Conservation (phyloP, 2,329 filamentous ascomycete species). For the Colletotrichum destructivum region DNA sequence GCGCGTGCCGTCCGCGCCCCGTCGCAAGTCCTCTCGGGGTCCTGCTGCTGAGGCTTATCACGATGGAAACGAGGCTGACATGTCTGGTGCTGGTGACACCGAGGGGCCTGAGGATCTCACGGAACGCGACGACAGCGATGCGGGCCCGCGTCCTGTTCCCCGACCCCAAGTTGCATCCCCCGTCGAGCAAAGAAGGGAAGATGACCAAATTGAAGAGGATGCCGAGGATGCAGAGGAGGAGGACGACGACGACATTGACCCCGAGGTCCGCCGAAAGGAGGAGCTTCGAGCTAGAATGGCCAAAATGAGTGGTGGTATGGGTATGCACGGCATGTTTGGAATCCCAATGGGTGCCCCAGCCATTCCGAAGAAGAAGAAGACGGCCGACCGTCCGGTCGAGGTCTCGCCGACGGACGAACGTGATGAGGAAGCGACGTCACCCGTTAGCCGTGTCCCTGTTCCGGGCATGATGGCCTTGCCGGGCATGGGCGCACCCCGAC, state of each 20-base stretch:
- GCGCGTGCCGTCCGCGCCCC: constrained; percentile 57
- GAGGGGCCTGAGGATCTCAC: constrained; percentile 74
- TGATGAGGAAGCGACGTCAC: constrained; percentile 59
- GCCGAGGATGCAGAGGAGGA: constrained; percentile 74
- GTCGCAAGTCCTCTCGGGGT: constrained; percentile 68
- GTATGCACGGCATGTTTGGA: constrained; percentile 95
- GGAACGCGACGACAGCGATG: constrained; percentile 83
- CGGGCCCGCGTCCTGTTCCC: constrained; percentile 59
- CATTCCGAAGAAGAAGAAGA: constrained; percentile 71
- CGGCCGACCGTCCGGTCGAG: constrained; percentile 56
- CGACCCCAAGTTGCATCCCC: constrained; percentile 58
- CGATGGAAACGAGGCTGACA: constrained; percentile 76
- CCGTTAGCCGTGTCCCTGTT: constrained; percentile 64
- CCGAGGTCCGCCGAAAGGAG: constrained; percentile 86
- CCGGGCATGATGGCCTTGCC: constrained; percentile 77
- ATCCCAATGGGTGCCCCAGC: constrained; percentile 71
- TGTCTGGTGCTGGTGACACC: constrained; percentile 76
- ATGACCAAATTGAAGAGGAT: constrained; percentile 65
- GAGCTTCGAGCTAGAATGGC: constrained; percentile 96
- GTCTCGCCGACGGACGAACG: constrained; percentile 54
- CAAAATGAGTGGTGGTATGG: constrained; percentile 98
- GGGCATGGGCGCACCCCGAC: constrained; percentile 76
- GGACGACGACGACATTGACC: constrained; percentile 88
- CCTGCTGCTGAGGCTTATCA: constrained; percentile 60
- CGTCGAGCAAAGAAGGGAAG: constrained; percentile 50